A percentile compares a stretch with the other conserved stretches of the same genome.
phyloP scores from a whole-genome alignment of 2,329 filamentous ascomycete species.

The Amphichorda felina region DNA sequence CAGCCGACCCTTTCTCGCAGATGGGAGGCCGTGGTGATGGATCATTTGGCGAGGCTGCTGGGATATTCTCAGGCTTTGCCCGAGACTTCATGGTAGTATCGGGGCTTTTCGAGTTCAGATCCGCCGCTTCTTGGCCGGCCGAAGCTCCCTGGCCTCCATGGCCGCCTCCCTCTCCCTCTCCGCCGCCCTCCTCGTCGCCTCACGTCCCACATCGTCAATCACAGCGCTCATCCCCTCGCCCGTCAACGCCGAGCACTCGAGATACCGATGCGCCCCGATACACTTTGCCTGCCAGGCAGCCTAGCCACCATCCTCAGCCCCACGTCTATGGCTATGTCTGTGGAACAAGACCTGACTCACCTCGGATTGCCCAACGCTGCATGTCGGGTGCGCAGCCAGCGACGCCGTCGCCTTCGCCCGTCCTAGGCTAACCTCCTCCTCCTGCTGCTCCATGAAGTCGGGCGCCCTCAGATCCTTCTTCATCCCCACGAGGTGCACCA shows the following conservation, averaged over 20 bases:
- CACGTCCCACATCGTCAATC: conserved; percentile 13
- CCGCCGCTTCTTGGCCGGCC: conserved; percentile 7
- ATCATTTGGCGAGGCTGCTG: too few species aligned
- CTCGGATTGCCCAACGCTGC: conserved; percentile 17
- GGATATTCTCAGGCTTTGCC: too few species aligned
- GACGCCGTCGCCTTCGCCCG: conserved; percentile 3
- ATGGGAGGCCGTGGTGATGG: too few species aligned
- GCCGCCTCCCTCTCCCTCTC: conserved; percentile 3
- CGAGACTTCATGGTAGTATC: too few species aligned
- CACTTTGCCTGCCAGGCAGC: conserved; percentile 17
- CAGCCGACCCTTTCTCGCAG: too few species aligned
- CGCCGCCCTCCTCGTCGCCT: conserved; percentile 10
- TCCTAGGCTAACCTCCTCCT: background rate
- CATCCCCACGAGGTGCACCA: conserved; percentile 19
- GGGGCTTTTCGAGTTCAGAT: too few species aligned
- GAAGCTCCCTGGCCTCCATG: conserved; percentile 1
- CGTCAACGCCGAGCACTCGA: conserved; percentile 23
- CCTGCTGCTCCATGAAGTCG: conserved; percentile 3
- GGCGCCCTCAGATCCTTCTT: conserved; percentile 19
- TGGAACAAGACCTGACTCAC: conserved; percentile 9
- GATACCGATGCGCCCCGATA: conserved; percentile 15
- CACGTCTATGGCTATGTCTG: too few species aligned
- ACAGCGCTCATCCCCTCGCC: conserved; percentile 20
- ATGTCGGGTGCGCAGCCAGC: conserved; percentile 11
- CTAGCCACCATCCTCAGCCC: conserved; percentile 12